Percentiles rank a stretch among this genome's conserved stretches.
phyloP scores from a whole-genome alignment of 306 rosid species.

The Pachyrhizus erosus region DNA sequence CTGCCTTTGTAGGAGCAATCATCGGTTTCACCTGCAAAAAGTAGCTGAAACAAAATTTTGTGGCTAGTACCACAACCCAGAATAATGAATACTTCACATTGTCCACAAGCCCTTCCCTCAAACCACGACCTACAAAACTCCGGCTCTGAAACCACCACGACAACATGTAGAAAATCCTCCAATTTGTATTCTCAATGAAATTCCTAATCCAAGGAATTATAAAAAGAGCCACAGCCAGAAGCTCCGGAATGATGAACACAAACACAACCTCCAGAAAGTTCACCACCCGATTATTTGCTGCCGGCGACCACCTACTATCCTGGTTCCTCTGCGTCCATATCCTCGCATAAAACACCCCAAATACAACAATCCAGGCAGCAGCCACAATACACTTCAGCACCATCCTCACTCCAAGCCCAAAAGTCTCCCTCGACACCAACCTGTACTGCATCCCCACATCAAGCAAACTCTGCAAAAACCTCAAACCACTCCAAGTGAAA shows the following conservation, averaged over 20 bases:
- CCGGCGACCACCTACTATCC: constrained; percentile 70
- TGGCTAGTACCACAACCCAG: constrained; percentile 84
- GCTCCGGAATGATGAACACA: constrained; percentile 79
- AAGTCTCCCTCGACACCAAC: constrained; percentile 87
- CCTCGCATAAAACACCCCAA: constrained; percentile 76
- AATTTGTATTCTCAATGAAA: constrained; percentile 83
- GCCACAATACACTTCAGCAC: constrained; percentile 75
- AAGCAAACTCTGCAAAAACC: constrained; percentile 80
- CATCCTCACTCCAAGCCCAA: constrained; percentile 82
- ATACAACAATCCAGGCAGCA: constrained; percentile 73
- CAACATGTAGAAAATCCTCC: constrained; percentile 80
- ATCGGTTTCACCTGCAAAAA: constrained; percentile 91
- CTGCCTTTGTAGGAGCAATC: constrained; percentile 73
- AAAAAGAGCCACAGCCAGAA: constrained; percentile 73
- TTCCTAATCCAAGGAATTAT: constrained; percentile 89
- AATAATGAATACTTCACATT: constrained; percentile 78
- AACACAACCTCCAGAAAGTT: constrained; percentile 68
- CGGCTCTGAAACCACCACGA: constrained; percentile 97
- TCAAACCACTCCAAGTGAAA: constrained; percentile 85
- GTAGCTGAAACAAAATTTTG: constrained; percentile 86
- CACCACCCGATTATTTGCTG: constrained; percentile 61
- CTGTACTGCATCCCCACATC: constrained; percentile 81
- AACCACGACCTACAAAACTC: constrained; percentile 91
- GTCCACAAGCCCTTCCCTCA: constrained; percentile 91
- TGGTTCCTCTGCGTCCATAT: constrained; percentile 74